Evolutionary conservation across 345 rosid species (phyloP), one percentile per base, ranked within the genome.

Genomic region (Arabidopsis arenosa): DNA sequence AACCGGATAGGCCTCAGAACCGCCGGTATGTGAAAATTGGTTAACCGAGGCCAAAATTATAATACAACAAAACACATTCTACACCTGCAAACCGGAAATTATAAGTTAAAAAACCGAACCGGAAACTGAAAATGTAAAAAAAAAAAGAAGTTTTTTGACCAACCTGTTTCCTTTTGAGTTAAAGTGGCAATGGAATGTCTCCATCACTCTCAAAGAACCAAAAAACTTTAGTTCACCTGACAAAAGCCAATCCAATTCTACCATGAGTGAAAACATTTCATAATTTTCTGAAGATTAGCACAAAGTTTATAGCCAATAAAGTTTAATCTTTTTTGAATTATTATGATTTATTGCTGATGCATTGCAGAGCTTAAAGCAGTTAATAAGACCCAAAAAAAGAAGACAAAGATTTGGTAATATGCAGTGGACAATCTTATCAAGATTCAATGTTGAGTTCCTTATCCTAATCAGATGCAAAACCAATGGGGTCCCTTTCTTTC

Each of bases 151-250:
- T 28, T 66, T 52, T 45, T 39, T 78, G 72, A 79, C 85, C 28
- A 76, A 89, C 96, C 86, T 88, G 85, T 88, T 88, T 86, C 73
- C 53, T 82, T 85, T 89, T 61, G 82, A 86, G 88, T 71, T 64
- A 71, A 71, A 71, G 76, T 47, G 28, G 90, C 83, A 84, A 88
- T 44, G 97, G 83, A 80, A 81, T 77, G 94, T 88, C 94, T 80
- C 96, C 80, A 83, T 89, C 92, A 87, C 84, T 81, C 91, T 77
- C 67, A 86, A 71, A 79, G 79, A 81, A 80, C 77, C 84, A 65
- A 64, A 63, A 54, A 55, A 57, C 76, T 77, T 77, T 49, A 30
- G 30, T 57, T 76, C 65, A 71, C 80, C 80, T 77, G 76, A 64
- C 55, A 77, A 71, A 64, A 65, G 70, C 80, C 76, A 71, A 64